Conservation (phyloP, 2,329 filamentous ascomycete genomes). For the Phaeomoniella chlamydospora region DNA sequence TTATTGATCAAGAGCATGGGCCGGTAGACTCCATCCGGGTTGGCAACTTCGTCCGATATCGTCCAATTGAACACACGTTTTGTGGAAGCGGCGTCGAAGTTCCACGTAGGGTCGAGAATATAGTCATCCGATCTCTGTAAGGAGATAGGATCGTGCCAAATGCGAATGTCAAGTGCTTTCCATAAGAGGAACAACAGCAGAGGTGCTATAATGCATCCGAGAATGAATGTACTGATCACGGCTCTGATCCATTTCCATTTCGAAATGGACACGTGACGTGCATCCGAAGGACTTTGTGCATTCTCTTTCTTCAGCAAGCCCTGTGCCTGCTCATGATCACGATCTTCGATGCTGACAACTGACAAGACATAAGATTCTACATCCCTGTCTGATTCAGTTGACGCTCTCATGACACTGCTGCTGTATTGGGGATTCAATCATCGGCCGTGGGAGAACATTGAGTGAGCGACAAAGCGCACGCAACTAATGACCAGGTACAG, state of each 20-base stretch:
- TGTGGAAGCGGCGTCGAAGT: not conserved
- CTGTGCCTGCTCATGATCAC: not conserved
- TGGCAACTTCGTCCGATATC: not conserved
- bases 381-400: not conserved
- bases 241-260: not conserved
- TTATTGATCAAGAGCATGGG: conserved; percentile 28
- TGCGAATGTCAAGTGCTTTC: not conserved
- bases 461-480: too few species aligned
- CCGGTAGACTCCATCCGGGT: conserved; percentile 29
- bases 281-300: not conserved
- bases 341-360: not conserved
- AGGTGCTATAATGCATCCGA: not conserved
- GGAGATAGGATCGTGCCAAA: not conserved
- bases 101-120: not conserved
- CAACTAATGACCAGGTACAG: too few species aligned
- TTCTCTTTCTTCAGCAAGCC: not conserved
- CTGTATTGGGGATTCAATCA: not conserved
- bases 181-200: not conserved
- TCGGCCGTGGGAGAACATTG: too few species aligned
- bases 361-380: not conserved
- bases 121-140: not conserved
- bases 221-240: not conserved
- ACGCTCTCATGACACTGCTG: not conserved
- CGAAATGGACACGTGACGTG: not conserved
- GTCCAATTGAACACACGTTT: not conserved